Evolutionary conservation across 164 flowering plant species (phyloP).

Genomic region (Vitis vinifera): DNA sequence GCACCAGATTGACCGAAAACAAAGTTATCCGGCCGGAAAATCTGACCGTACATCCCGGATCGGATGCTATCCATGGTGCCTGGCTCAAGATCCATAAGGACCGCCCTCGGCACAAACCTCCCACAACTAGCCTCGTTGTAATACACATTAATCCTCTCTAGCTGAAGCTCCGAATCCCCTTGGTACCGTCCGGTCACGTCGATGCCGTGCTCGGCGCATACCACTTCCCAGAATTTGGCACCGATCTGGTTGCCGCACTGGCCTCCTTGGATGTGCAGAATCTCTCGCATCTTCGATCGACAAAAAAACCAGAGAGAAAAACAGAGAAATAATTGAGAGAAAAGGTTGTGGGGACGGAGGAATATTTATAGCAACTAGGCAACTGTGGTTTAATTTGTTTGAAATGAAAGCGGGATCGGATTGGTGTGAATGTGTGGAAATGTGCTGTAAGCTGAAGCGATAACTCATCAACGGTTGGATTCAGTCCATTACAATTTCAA

Average conservation of each 20-base stretch:
- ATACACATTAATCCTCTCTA: slow-evolving; percentile 51
- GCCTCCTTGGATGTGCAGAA: slow-evolving; percentile 61
- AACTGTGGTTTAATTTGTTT: too few species aligned
- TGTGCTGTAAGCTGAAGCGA: background rate
- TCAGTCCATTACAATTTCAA: too few species aligned
- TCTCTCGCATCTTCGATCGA: slow-evolving; percentile 43
- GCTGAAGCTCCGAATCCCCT: slow-evolving; percentile 47
- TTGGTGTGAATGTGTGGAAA: background rate
- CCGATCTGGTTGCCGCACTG: slow-evolving; percentile 69
- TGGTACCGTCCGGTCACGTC: slow-evolving; percentile 45
- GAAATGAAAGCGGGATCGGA: too few species aligned
- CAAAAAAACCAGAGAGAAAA: background rate
- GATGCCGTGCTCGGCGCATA: slow-evolving; percentile 57
- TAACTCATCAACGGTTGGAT: background rate
- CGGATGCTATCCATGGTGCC: slow-evolving; percentile 59
- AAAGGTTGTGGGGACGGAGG: slow-evolving; percentile 2
- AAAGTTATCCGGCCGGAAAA: slow-evolving; percentile 41
- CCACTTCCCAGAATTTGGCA: slow-evolving; percentile 54
- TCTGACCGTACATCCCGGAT: slow-evolving; percentile 52
- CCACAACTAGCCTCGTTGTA: slow-evolving; percentile 58
- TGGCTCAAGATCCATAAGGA: slow-evolving; percentile 64
- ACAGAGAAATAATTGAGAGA: background rate
- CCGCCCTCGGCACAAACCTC: slow-evolving; percentile 56
- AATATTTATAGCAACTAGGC: background rate
- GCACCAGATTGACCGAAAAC: slow-evolving; percentile 49